Conservation (phyloP, 352 stramenopile species). For the Pythium coloratum region DNA sequence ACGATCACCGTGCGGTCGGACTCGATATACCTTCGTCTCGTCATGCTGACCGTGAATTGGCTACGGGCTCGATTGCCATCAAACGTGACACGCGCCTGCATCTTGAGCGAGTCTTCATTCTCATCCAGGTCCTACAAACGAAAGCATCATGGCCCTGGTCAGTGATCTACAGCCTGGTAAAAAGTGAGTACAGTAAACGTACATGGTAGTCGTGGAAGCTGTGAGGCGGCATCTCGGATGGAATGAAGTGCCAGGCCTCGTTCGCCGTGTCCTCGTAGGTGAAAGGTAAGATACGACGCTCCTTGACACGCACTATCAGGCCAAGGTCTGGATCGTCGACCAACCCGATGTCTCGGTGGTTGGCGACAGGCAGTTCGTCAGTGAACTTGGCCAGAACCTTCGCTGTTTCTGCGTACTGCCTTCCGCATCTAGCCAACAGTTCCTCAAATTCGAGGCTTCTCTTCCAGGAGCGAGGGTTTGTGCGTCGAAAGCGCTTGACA, state of each 20-base stretch:
- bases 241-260: not conserved
- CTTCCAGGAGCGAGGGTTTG: too few species aligned
- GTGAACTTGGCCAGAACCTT: not conserved
- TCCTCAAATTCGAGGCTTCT: not conserved
- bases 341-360: not conserved
- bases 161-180: too few species aligned
- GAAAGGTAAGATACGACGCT: not conserved
- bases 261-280: not conserved
- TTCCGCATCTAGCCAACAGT: not conserved
- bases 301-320: not conserved
- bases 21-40: not conserved
- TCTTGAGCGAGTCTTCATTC: too few species aligned
- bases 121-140: too few species aligned
- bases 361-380: not conserved
- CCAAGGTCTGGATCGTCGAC: not conserved
- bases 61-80: too few species aligned
- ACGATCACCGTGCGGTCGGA: not conserved
- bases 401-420: not conserved
- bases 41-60: not conserved
- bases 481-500: too few species aligned
- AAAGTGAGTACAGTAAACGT: not conserved
- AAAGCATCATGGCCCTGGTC: too few species aligned
- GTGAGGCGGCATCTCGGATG: not conserved
- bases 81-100: too few species aligned
- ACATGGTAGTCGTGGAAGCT: not conserved